phyloP scores from a whole-genome alignment of 2,329 filamentous ascomycete genomes.

The Grosmannia penicillata region DNA sequence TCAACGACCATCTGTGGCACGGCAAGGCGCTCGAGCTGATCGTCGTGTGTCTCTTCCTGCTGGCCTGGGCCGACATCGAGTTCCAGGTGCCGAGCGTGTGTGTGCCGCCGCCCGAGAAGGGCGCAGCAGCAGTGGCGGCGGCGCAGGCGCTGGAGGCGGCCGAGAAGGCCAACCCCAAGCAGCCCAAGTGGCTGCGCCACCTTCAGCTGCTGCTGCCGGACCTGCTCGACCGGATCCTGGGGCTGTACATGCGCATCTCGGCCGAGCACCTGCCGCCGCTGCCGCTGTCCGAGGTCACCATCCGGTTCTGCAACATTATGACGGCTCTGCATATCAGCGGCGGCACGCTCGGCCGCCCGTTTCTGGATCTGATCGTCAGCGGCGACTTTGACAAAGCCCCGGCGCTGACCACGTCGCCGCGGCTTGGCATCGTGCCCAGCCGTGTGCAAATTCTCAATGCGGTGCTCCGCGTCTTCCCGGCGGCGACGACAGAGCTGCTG shows the following conservation, averaged over 20 bases:
- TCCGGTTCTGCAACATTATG: slow-evolving; percentile 58
- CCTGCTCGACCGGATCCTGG: slow-evolving; percentile 58
- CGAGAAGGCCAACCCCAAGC: slow-evolving; percentile 26
- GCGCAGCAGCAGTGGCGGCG: slow-evolving; percentile 14
- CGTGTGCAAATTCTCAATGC: slow-evolving; percentile 50
- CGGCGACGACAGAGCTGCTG: slow-evolving; percentile 49
- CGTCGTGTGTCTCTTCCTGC: slow-evolving; percentile 64
- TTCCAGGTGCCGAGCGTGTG: slow-evolving; percentile 58
- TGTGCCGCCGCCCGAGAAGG: slow-evolving; percentile 33
- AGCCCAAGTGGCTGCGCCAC: slow-evolving; percentile 37
- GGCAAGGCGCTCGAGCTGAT: slow-evolving; percentile 88
- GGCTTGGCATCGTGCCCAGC: slow-evolving; percentile 39
- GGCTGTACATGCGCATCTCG: slow-evolving; percentile 56
- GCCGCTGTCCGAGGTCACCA: slow-evolving; percentile 55
- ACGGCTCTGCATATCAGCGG: slow-evolving; percentile 50
- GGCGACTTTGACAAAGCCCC: slow-evolving; percentile 34
- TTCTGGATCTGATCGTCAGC: slow-evolving; percentile 50
- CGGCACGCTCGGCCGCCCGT: slow-evolving; percentile 45
- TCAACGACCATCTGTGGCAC: slow-evolving; percentile 93
- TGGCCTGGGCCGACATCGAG: slow-evolving; percentile 71
- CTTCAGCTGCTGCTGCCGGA: slow-evolving; percentile 53
- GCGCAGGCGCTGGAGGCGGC: slow-evolving; percentile 18
- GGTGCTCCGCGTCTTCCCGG: slow-evolving; percentile 57
- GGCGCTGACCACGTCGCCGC: slow-evolving; percentile 33
- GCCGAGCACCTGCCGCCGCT: slow-evolving; percentile 58